Base-by-base conservation (phyloP, 2,329 filamentous ascomycete species). In the Phyllosticta citrichinensis region DNA sequence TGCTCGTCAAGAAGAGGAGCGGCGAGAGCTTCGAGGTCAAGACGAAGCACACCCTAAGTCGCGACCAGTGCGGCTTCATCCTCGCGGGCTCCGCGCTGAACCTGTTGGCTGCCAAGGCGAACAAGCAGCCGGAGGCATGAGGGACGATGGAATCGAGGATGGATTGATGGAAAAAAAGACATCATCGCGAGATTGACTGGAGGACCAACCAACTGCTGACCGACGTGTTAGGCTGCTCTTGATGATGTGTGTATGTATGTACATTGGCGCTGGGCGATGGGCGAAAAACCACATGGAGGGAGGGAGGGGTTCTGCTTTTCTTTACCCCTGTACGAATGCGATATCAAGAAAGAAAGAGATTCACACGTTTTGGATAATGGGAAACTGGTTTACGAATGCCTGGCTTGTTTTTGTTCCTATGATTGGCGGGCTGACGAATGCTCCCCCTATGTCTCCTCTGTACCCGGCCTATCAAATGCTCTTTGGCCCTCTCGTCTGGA, bases 51-150 rank as follows among this genome's bases (percentile, higher is more conserved):
- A 90, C 89, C 12, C 81, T 99, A 64, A 95, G 86, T 71, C 83
- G 87, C 77, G 94, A 97, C 73, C 94, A 99, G 80, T 89, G 89
- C 63, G 86, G 83, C 0, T 99, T 97, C 71, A 90, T 99, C 65
- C 79, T 99, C 57, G 94, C 94, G 0, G 94, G 94, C 2, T 96
- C 91, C 74, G 94, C 94, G 52, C 75, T 99, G 76, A 99, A 99
- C 76, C 72, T 97, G 74, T 76, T 99, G 68, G 88, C 91, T 17
- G 33, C 10, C 33, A 40, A 40, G 6, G 54, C 79, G 80, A 70
- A 87, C 87, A 80, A 72, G 67, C 11, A 68, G 68, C 47, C 70
- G 74, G 63, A 65, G 64, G 35, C 69, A 65, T 64, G 69, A 73
- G 65, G 71, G 27, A 30, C 27, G 27, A 2, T 30, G 1, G 27